Percentiles rank a stretch among this genome's conserved stretches.
These are phyloP conservation scores for Tetrapisispora nanseiensis DNA, from an alignment of 805 yeast species.

Conservation along the genomic window DNA sequence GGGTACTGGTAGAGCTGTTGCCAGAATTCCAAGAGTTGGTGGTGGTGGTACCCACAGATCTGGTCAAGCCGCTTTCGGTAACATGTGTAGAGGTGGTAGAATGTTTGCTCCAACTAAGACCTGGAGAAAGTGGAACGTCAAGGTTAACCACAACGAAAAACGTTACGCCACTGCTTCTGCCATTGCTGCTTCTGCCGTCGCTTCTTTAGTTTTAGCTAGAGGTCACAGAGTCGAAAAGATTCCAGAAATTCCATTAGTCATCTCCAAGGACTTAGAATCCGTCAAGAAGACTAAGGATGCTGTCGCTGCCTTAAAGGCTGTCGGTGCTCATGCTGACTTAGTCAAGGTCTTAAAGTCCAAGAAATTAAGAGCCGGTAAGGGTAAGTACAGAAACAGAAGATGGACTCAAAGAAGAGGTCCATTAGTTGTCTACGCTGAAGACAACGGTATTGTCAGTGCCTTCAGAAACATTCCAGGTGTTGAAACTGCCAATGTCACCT, in stretches of 20 bases:
- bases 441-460: constrained; percentile 96
- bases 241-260: constrained; percentile 97
- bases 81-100: constrained; percentile 99
- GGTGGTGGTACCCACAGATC: constrained; percentile 99
- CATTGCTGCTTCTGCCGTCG: constrained; percentile 97
- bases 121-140: constrained; percentile 99
- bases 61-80: constrained; percentile 99
- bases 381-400: constrained; percentile 99
- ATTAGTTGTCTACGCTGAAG: constrained; percentile 94
- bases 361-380: constrained; percentile 99
- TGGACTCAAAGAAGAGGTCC: constrained; percentile 99
- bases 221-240: constrained; percentile 99
- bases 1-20: constrained; percentile 99
- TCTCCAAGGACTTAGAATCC: constrained; percentile 84
- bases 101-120: constrained; percentile 99
- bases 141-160: constrained; percentile 99
- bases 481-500: constrained; percentile 86
- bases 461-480: constrained; percentile 99
- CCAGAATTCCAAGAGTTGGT: constrained; percentile 99
- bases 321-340: constrained; percentile 98
- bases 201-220: constrained; percentile 97
- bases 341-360: constrained; percentile 96
- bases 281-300: constrained; percentile 97
- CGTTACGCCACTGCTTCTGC: constrained; percentile 99
- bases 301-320: constrained; percentile 92